Evolutionary conservation across 139 green algal genomes (phyloP), one percentile per base, ranked within the genome.

Genomic region (Tetraselmis striata): DNA sequence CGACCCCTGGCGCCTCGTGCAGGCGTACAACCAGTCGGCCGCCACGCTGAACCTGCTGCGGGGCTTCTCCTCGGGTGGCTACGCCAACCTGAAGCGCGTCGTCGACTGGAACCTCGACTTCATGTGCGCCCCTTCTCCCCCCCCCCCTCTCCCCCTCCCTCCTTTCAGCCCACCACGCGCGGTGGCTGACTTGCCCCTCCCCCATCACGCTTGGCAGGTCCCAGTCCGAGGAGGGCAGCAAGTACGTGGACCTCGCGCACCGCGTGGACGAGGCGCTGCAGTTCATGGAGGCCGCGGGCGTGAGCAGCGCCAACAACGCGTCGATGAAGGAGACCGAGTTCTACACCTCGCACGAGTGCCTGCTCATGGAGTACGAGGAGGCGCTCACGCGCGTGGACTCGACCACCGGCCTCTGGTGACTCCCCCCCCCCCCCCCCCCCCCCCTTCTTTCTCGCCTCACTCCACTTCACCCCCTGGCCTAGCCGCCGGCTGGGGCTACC

Each of bases 31-130:
- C 89, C 97, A 99, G 88, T 96, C 90, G 18, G 95, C 95, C 25
- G 89, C 96, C 27, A 99, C 97, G 1, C 94, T 99, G 30, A 99
- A 99, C 91, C 89, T 99, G 87, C 89, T 99, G 81, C 90, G 97
- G 31, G 97, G 92, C 75, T 99, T 99, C 90, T 90, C 90, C 84
- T 95, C 89, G 28, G 96, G 96, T 77, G 97, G 97, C 79, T 99
- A 99, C 84, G 97, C 95, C 23, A 91, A 90, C 58, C 92, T 99
- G 80, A 84, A 94, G 26, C 92, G 97, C 58, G 95, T 99, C 45
- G 91, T 85, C 30, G 79, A 96, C 81, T 99, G 97, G 97, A 97
- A 99, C 85, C 89, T 99, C 81, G 97, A 99, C 85, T 99, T 99
- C 91, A 99, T 99, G 97, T 77, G 76, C 82, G 85, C 22, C 23